Percentiles rank a stretch among this genome's conserved stretches.
Conservation (phyloP, 257 asterid genomes). For the Solanum corneliomulleri region DNA sequence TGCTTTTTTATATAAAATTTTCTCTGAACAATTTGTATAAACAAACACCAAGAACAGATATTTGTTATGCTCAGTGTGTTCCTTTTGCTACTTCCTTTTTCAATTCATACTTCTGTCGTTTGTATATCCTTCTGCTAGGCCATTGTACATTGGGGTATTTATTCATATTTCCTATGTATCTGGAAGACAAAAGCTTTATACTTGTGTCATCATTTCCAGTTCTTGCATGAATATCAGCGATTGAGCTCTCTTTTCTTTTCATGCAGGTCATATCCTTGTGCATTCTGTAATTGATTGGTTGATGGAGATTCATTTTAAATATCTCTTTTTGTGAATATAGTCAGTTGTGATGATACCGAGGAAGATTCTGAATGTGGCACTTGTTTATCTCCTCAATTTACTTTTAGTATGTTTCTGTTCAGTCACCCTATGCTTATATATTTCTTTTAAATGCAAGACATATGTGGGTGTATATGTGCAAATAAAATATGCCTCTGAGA, state of each 20-base stretch:
- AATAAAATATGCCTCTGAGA: background rate
- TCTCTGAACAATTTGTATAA: background rate
- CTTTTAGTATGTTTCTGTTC: background rate
- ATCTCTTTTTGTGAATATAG: background rate
- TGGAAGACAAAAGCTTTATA: background rate
- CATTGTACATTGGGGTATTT: background rate
- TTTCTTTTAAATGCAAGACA: background rate
- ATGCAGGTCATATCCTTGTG: conserved; percentile 94
- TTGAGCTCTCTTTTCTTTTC: conserved; percentile 8
- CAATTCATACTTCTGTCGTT: background rate
- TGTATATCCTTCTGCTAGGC: background rate
- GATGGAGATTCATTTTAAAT: background rate
- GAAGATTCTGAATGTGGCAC: background rate
- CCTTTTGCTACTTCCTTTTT: background rate
- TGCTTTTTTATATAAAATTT: background rate
- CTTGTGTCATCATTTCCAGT: background rate
- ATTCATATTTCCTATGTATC: background rate
- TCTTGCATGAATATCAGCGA: background rate
- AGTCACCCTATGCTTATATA: background rate
- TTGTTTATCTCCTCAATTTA: background rate
- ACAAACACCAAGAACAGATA: background rate
- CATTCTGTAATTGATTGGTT: background rate
- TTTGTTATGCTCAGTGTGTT: background rate
- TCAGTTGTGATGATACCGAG: background rate
- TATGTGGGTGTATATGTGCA: background rate